A percentile compares a stretch with the other conserved stretches of the same genome.
phyloP scores from a whole-genome alignment of 2,329 filamentous ascomycete genomes.

The Teratosphaeria nubilosa region DNA sequence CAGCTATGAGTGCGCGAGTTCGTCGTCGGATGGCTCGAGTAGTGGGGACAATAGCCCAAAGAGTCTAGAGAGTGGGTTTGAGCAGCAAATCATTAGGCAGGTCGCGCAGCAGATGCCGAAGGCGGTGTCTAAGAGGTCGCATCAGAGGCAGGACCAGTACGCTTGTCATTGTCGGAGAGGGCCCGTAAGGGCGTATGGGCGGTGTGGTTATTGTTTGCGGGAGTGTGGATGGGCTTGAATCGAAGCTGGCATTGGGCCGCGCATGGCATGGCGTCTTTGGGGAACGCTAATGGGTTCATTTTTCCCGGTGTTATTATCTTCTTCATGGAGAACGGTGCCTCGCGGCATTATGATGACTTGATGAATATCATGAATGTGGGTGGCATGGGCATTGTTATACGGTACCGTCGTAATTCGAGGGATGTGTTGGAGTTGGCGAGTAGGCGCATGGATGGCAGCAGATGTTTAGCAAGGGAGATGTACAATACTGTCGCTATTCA shows the following conservation, averaged over 20 bases:
- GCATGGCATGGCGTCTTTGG: neutral
- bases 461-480: neutral
- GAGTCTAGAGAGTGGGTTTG: slow-evolving; percentile 36
- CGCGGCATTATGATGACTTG: slow-evolving; percentile 14
- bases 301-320: neutral
- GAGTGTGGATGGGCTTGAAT: slow-evolving; percentile 31
- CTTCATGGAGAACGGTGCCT: slow-evolving; percentile 11
- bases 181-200: slow-evolving; percentile 29
- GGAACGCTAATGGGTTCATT: neutral
- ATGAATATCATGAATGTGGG: neutral
- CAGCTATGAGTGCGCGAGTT: slow-evolving; percentile 31
- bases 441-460: neutral
- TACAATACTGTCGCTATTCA: neutral
- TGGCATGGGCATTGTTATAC: neutral
- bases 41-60: slow-evolving; percentile 48
- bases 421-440: too few relatives aligned
- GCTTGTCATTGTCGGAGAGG: slow-evolving; percentile 26
- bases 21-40: slow-evolving; percentile 17
- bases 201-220: slow-evolving; percentile 33
- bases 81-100: slow-evolving; percentile 20
- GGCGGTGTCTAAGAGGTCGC: neutral
- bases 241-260: neutral
- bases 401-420: neutral
- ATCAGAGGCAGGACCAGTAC: neutral
- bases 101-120: slow-evolving; percentile 12